Evolutionary conservation across 345 rosid species (phyloP).

Genomic region (Gossypium longicalyx): DNA sequence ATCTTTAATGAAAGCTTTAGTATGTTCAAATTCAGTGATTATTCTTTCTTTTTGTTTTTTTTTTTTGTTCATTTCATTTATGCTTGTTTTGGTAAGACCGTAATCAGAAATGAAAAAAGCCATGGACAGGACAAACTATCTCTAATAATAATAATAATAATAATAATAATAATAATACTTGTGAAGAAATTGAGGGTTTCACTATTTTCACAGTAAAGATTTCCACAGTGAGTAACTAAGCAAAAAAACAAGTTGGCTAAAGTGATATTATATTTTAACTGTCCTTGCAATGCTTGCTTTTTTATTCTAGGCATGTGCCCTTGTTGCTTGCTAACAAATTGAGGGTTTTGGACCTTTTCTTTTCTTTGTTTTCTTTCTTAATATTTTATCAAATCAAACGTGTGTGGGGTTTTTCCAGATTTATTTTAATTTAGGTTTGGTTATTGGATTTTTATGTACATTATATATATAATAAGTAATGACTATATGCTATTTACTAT

Average conservation of each 20-base stretch:
- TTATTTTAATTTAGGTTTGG: too few relatives aligned
- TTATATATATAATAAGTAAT: too few relatives aligned
- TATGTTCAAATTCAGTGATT: not conserved
- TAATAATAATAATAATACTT: not conserved
- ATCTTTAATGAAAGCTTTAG: too few relatives aligned
- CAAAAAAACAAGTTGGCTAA: slow-evolving; percentile 26
- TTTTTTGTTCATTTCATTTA: not conserved
- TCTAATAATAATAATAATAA: not conserved
- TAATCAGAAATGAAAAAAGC: slow-evolving; percentile 8
- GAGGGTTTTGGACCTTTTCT: too few relatives aligned
- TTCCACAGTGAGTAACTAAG: slow-evolving; percentile 12
- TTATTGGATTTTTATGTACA: too few relatives aligned
- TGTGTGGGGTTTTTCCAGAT: too few relatives aligned
- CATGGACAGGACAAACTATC: slow-evolving; percentile 5
- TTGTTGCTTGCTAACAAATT: not conserved
- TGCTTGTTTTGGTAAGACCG: not conserved
- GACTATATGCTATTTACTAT: too few relatives aligned
- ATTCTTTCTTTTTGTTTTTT: not conserved
- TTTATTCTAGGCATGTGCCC: not conserved
- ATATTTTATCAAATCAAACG: too few relatives aligned
- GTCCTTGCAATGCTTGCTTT: not conserved
- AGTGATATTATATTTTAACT: not conserved
- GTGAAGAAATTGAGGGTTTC: not conserved
- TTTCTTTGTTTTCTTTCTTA: too few relatives aligned
- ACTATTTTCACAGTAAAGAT: slow-evolving; percentile 6